A percentile compares a stretch with the other conserved stretches of the same genome.
Conservation (phyloP, 352 stramenopile genomes). For the Globisporangium nagaii region DNA sequence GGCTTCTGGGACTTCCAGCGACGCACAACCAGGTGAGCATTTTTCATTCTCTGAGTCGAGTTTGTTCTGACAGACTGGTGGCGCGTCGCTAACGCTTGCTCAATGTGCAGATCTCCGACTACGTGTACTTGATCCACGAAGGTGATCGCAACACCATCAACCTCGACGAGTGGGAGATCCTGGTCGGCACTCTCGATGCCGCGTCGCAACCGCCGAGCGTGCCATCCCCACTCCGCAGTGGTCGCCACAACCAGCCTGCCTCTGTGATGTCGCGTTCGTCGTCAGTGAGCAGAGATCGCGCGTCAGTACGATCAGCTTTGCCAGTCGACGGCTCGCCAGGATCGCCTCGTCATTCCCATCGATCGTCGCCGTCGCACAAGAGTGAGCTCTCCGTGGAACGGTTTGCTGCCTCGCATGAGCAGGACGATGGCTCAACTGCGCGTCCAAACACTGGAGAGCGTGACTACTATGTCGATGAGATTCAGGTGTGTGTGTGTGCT, state of each 20-base stretch:
- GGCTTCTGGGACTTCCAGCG: conserved; percentile 41
- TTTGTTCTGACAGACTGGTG: too few species aligned
- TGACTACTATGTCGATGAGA: conserved; percentile 35
- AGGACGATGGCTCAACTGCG: background rate
- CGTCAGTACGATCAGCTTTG: background rate
- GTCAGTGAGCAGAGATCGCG: background rate
- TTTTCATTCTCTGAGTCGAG: too few species aligned
- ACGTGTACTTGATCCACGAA: conserved; percentile 73
- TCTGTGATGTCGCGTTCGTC: background rate
- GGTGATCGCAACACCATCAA: conserved; percentile 43
- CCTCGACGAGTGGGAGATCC: conserved; percentile 58
- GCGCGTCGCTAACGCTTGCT: background rate
- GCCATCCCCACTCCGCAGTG: background rate
- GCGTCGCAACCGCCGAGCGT: conserved; percentile 29
- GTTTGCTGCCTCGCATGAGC: background rate
- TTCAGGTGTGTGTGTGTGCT: conserved; percentile 23
- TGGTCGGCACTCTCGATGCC: conserved; percentile 59
- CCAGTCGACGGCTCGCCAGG: background rate
- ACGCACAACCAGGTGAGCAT: conserved; percentile 56
- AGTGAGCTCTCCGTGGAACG: background rate
- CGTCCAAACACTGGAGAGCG: conserved; percentile 8
- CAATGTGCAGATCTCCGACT: conserved; percentile 50
- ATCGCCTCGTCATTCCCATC: background rate
- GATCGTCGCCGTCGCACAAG: background rate
- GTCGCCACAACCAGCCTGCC: background rate